Base-by-base conservation (phyloP, 2,329 filamentous ascomycete species). In the Dactylellina leptospora region DNA sequence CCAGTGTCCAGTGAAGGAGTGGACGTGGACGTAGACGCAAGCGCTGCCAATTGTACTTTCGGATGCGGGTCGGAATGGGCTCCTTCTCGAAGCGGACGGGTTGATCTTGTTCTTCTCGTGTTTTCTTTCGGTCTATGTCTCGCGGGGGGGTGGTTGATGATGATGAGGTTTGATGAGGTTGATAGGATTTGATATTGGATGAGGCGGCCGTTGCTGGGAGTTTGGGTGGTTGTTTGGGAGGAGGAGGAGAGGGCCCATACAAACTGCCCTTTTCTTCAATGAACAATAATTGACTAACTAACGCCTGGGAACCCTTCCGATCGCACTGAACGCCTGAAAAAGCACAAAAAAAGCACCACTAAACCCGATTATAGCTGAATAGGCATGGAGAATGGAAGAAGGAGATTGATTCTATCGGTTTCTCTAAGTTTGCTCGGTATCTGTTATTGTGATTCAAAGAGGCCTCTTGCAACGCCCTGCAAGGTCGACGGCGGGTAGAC, bases 1-100 rank as follows among this genome's bases (percentile, higher is more conserved):
- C 58, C 66, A 71, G 66, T 58, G 58, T 71, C 66, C 66, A 71
- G 66, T 36, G 45, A 71, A 71, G 66, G 66, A 71, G 30, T 71
- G 66, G 61, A 71, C 58, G 53, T 50, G 38, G 40, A 38, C 18
- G 44, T 47, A 30, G 25, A 47, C 42, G 58, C 30, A 56, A 60
- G 40, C 47, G 53, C 58, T 61, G 44, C 51, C 64, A 61, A 70
- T 70, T 70, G 64, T n/a, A 47, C 60, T 27, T 25, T 71, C 42
- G 66, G 33, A 28, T 33, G 27, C 56, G 40, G 42, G 48, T 70
- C 38, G 64, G 42, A 42, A 56, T 61, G 51, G 23, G 33, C 42
- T 69, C 36, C 51, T 60, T 60, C 38, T 69, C 63, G 48, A 69
- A 55, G 47, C 42, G 36, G 47, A 40, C 48, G 18, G 38, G 42